phyloP scores from a whole-genome alignment of 2,329 filamentous ascomycete genomes.

The Beauveria brongniartii region DNA sequence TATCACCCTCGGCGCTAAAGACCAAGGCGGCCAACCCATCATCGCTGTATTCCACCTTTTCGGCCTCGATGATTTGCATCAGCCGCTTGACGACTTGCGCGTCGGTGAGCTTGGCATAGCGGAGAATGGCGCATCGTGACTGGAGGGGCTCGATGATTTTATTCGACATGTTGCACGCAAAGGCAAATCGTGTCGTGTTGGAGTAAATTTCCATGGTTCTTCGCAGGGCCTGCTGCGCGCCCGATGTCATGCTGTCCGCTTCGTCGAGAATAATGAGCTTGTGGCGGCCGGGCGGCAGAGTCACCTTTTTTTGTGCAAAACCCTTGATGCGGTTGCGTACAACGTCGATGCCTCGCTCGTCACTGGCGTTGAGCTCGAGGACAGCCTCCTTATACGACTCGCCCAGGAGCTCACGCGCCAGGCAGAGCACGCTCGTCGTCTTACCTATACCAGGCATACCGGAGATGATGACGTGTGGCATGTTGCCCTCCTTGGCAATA shows the following conservation, averaged over 20 bases:
- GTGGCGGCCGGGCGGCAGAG: slow-evolving; percentile 78
- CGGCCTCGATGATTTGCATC: slow-evolving; percentile 85
- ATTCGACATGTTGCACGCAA: slow-evolving; percentile 97
- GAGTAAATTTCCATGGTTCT: slow-evolving; percentile 99
- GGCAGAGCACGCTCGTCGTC: slow-evolving; percentile 88
- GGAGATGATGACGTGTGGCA: slow-evolving; percentile 99
- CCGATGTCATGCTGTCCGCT: slow-evolving; percentile 95
- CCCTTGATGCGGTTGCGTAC: slow-evolving; percentile 96
- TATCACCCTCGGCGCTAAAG: slow-evolving; percentile 95
- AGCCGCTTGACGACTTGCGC: slow-evolving; percentile 85
- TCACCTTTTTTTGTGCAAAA: slow-evolving; percentile 98
- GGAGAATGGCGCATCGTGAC: slow-evolving; percentile 89
- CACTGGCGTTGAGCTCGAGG: slow-evolving; percentile 89
- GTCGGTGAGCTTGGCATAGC: slow-evolving; percentile 88
- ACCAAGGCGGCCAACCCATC: slow-evolving; percentile 93
- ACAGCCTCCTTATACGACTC: slow-evolving; percentile 97
- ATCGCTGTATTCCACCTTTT: slow-evolving; percentile 83
- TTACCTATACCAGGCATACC: slow-evolving; percentile 99
- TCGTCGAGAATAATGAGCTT: slow-evolving; percentile 98
- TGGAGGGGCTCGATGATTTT: slow-evolving; percentile 99
- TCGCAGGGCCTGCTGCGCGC: slow-evolving; percentile 88
- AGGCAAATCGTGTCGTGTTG: slow-evolving; percentile 90
- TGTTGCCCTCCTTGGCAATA: slow-evolving; percentile 96
- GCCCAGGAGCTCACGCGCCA: slow-evolving; percentile 84
- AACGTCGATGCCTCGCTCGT: slow-evolving; percentile 96